Base-by-base conservation (phyloP, 176 grass and related monocot species). In the Saccharum spontaneum region DNA sequence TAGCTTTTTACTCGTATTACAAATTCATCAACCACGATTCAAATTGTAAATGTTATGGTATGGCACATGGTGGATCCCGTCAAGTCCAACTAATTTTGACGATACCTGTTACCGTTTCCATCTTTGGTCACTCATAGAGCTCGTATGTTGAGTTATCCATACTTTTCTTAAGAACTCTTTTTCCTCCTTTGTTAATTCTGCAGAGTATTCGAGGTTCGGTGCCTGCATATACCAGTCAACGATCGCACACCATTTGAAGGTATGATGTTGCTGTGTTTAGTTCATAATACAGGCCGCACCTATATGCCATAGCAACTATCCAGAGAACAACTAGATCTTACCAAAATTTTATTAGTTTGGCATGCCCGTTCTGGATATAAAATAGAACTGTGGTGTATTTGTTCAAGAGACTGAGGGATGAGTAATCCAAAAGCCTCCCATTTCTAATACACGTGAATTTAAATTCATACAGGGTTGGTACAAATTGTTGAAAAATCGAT, bases 171-270 rank as follows among this genome's bases (percentile, higher is more conserved):
- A 28, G 28, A 41, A 52, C 14, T 43, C 38, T 81, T 48, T 81
- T 48, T 1, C 6, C 28, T 71, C 17, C 16, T 55, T 80, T 68
- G 36, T 41, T 50, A 73, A 71, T 6, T 87, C 7, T 49, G 0
- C 76, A 97, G 95, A 85, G 92, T 83, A 44, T 97, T 94, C 55
- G 92, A 97, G 78, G 90, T 97, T 64, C 87, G 86, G 68, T 97
- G 95, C 74, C 90, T 97, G 79, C 95, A 97, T 86, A 91, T 94
- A 77, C 95, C 95, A 15, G 84, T 97, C 52, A 88, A 97, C 63
- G 92, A 97, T 91, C 90, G 90, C 59, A 97, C 95, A 50, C 79
- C 92, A 60, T 97, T 97, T 86, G 88, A 97, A 93, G 95, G 95
- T 98, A 79, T 11, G 3, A 24, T 80, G 15, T 75, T 81, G 28